Percentiles rank a stretch among this genome's conserved stretches.
phyloP scores from a whole-genome alignment of 1,139 yeast genomes.

The Saccharomyces hybrid region DNA sequence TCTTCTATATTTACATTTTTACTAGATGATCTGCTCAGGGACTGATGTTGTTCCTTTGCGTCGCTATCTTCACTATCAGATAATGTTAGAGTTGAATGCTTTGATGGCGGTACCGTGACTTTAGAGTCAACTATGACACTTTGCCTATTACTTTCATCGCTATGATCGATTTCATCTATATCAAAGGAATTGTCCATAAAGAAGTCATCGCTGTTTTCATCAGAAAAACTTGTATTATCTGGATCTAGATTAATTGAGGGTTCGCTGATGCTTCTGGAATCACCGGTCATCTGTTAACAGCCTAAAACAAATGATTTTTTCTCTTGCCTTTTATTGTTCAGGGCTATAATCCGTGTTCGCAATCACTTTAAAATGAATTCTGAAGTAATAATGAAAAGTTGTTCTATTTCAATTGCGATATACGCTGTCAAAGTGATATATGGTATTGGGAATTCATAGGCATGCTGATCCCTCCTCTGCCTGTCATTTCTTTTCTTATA shows the following conservation, averaged over 20 bases:
- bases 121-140: not conserved
- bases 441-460: not conserved
- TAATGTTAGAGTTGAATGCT: not conserved
- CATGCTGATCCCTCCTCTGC: not conserved
- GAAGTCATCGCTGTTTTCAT: slow-evolving; percentile 2
- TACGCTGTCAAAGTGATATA: not conserved
- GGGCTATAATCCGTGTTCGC: not conserved
- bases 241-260: not conserved
- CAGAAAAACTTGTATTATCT: not conserved
- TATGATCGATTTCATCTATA: slow-evolving; percentile 6
- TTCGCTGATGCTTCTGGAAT: not conserved
- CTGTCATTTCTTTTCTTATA: not conserved
- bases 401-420: not conserved
- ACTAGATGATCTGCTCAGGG: not conserved
- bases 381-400: not conserved
- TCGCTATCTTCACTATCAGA: not conserved
- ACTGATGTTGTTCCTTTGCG: not conserved
- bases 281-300: not conserved
- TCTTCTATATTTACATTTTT: not conserved
- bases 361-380: not conserved
- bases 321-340: not conserved
- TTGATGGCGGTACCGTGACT: not conserved
- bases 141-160: not conserved
- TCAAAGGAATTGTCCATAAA: slow-evolving; percentile 4
- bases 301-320: not conserved